Conservation (phyloP, 2,329 filamentous ascomycete species). For the Pseudogymnoascus sp. region DNA sequence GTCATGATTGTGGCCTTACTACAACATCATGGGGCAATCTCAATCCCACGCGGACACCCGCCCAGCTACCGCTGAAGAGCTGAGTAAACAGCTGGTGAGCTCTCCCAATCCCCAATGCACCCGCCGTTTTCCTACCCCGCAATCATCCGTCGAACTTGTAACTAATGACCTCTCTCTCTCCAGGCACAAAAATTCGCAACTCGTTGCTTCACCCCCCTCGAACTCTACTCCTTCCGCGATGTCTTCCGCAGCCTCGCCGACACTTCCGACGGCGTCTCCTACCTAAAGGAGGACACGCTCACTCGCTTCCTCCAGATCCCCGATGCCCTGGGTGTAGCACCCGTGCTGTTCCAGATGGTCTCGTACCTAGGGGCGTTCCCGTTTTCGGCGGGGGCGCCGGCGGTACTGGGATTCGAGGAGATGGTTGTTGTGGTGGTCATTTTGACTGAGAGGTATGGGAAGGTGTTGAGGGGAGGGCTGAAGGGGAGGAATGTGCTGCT, state of each 20-base stretch:
- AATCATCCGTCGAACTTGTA: no score
- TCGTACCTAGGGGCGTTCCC: slow-evolving; percentile 67
- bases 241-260: slow-evolving; percentile 66
- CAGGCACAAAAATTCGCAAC: slow-evolving; percentile 58
- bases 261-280: slow-evolving; percentile 49
- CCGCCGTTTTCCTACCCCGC: not conserved
- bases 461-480: slow-evolving; percentile 51
- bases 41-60: slow-evolving; percentile 23
- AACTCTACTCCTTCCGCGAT: slow-evolving; percentile 65
- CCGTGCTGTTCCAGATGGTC: slow-evolving; percentile 63
- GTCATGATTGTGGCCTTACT: not conserved
- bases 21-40: slow-evolving; percentile 26
- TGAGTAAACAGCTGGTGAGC: slow-evolving; percentile 27
- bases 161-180: not conserved
- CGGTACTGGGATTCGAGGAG: slow-evolving; percentile 60
- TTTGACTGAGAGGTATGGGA: slow-evolving; percentile 60
- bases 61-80: slow-evolving; percentile 23
- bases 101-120: slow-evolving; percentile 7
- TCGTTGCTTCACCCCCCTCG: slow-evolving; percentile 62
- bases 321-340: slow-evolving; percentile 57
- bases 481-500: slow-evolving; percentile 55
- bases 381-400: slow-evolving; percentile 62
- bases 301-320: slow-evolving; percentile 66
- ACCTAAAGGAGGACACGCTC: slow-evolving; percentile 63
- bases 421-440: slow-evolving; percentile 66